A percentile compares a stretch with the other conserved stretches of the same genome.
These are phyloP conservation scores for Erythrophleum ivorense DNA, from an alignment of 331 rosid genomes.

Conservation along the genomic window DNA sequence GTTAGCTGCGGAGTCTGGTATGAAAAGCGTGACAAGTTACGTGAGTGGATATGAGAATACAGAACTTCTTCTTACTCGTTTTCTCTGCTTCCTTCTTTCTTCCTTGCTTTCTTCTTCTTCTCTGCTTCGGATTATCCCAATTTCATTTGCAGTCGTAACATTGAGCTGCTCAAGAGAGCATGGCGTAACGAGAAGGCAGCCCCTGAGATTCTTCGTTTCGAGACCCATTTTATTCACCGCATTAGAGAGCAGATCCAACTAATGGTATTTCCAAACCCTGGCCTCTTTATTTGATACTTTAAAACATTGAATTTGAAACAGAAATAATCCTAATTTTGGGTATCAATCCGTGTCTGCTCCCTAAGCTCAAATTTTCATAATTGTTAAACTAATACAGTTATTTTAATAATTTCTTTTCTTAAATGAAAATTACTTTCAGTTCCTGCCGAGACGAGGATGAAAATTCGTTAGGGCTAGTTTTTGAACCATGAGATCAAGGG, in stretches of 20 bases:
- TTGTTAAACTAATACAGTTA: background rate
- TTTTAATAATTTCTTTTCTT: too few relatives aligned
- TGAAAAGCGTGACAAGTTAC: too few relatives aligned
- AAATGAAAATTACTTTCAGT: background rate
- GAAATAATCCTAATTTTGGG: constrained; percentile 11
- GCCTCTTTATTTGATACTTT: constrained; percentile 3
- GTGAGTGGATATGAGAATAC: too few relatives aligned
- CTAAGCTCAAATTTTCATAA: background rate
- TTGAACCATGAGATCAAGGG: background rate
- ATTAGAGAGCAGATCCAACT: constrained; percentile 67
- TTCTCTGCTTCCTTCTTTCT: too few relatives aligned
- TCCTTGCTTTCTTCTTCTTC: too few relatives aligned
- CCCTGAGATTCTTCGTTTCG: constrained; percentile 78
- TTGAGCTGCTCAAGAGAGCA: constrained; percentile 80
- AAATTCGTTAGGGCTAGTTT: background rate
- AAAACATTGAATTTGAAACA: background rate
- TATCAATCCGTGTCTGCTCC: background rate
- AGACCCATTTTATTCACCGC: constrained; percentile 63
- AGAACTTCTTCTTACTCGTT: too few relatives aligned
- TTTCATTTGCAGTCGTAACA: constrained; percentile 41
- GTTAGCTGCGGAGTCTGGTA: too few relatives aligned
- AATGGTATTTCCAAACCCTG: constrained; percentile 58
- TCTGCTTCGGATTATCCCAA: too few relatives aligned
- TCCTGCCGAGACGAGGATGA: background rate
- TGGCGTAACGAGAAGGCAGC: constrained; percentile 96